Conservation (phyloP, 2,329 filamentous ascomycete species). For the Magnaporthiopsis incrustans region DNA sequence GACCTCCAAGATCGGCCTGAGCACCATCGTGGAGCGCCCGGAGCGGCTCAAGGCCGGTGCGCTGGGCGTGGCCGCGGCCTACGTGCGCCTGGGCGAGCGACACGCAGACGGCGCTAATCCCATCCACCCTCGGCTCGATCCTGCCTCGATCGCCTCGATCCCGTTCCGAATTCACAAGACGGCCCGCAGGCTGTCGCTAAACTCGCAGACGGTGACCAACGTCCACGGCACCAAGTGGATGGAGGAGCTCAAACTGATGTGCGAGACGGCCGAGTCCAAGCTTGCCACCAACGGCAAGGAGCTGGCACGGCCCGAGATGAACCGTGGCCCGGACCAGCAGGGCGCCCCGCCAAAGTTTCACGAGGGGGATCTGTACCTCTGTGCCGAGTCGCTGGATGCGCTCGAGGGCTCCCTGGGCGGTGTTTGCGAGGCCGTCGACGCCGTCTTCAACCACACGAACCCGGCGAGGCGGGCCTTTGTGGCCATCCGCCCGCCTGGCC, state of each 20-base stretch:
- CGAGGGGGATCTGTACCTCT: slow-evolving; percentile 86
- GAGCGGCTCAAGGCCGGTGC: slow-evolving; percentile 82
- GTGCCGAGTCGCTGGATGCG: slow-evolving; percentile 74
- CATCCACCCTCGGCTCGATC: slow-evolving; percentile 54
- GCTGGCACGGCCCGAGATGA: slow-evolving; percentile 59
- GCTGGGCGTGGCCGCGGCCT: slow-evolving; percentile 76
- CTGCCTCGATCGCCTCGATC: slow-evolving; percentile 45
- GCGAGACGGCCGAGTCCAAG: slow-evolving; percentile 68
- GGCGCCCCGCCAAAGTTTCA: slow-evolving; percentile 56
- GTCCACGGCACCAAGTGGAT: slow-evolving; percentile 93
- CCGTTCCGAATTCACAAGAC: slow-evolving; percentile 87
- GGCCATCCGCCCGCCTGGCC: slow-evolving; percentile 83
- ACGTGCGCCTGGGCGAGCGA: slow-evolving; percentile 79
- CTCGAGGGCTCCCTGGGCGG: slow-evolving; percentile 89
- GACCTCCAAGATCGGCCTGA: slow-evolving; percentile 61
- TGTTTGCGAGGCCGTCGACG: slow-evolving; percentile 86
- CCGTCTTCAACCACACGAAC: slow-evolving; percentile 57
- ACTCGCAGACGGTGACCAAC: slow-evolving; percentile 72
- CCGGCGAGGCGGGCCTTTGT: slow-evolving; percentile 73
- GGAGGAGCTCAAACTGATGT: slow-evolving; percentile 82
- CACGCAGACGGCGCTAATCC: slow-evolving; percentile 64
- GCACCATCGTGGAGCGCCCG: slow-evolving; percentile 84
- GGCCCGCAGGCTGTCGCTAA: slow-evolving; percentile 59
- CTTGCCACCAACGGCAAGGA: slow-evolving; percentile 73
- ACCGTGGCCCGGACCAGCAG: slow-evolving; percentile 36